Evolutionary conservation across 441 rosid genomes (phyloP), one percentile per base, ranked within the genome.

Genomic region (Geranium incanum): DNA sequence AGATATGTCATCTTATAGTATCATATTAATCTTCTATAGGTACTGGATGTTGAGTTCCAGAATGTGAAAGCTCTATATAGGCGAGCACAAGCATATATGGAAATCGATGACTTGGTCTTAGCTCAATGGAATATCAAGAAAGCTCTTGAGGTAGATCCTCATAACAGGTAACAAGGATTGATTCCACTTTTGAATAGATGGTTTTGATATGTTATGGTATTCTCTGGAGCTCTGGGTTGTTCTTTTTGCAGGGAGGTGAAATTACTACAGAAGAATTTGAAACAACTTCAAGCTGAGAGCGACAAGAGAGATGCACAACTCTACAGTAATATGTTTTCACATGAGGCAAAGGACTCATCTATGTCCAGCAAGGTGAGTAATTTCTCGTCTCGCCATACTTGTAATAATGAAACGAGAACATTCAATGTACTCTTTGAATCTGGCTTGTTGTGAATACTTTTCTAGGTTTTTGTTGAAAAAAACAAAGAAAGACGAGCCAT

Each of bases 61-160:
- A 88, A 88, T 39, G 75, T 84, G 74, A 88, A 88, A 77, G 92
- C 90, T 37, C 78, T 86, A 36, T 88, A 81, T 72, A 80, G 92
- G 70, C 76, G 92, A 76, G 92, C 87, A 65, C 90, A 82, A 79
- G 90, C 90, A 39, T 81, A 76, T 68, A 84, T 82, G 71, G 80
- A 76, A 77, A 81, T 73, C 71, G 75, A 70, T 5, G 90, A 88
- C 82, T 71, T 84, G 75, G 67, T 83, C 66, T 82, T 57, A 65
- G 90, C 92, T 36, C 86, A 85, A 59, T 3, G 79, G 68, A 90
- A 86, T 79, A 74, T 88, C 74, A 85, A 78, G 81, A 88, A 82
- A 78, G 92, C 86, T 52, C 84, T 83, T 7, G 88, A 86, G 72
- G 70, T 80, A 37, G 90, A 86, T 72, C 86, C 89, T 33, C 75